Evolutionary conservation across 495 filamentous ascomycete species (phyloP).

Genomic region (Aspergillus panamensis): DNA sequence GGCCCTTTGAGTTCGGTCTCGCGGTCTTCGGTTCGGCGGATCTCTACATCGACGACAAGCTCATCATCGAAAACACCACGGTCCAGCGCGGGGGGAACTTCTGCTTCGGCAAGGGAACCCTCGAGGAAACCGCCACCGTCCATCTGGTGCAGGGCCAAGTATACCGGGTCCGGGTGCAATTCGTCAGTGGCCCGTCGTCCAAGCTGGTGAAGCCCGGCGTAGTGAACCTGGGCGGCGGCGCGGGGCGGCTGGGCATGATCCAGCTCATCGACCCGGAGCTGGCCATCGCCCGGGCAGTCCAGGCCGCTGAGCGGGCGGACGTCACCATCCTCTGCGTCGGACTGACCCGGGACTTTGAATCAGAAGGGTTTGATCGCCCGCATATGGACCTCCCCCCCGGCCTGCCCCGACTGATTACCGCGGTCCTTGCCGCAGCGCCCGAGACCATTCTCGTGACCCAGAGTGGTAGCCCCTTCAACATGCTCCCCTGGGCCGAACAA

Average conservation of each 20-base stretch:
- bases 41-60: background rate
- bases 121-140: background rate
- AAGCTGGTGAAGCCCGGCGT: too few species aligned
- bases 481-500: constrained; percentile 60
- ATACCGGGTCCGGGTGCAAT: too few species aligned
- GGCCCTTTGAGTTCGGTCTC: background rate
- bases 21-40: background rate
- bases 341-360: background rate
- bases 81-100: background rate
- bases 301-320: background rate
- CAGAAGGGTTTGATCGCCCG: background rate
- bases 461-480: background rate
- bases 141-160: background rate
- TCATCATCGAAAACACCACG: background rate
- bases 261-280: background rate
- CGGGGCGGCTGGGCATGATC: background rate
- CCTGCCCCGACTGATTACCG: background rate
- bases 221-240: background rate
- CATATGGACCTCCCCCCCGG: background rate
- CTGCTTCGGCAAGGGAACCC: background rate
- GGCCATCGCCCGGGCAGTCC: background rate
- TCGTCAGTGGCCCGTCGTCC: too few species aligned
- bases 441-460: background rate
- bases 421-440: background rate
- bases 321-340: background rate